phyloP scores from a whole-genome alignment of 2,329 filamentous ascomycete genomes.

The Teratosphaeria gauchensis region DNA sequence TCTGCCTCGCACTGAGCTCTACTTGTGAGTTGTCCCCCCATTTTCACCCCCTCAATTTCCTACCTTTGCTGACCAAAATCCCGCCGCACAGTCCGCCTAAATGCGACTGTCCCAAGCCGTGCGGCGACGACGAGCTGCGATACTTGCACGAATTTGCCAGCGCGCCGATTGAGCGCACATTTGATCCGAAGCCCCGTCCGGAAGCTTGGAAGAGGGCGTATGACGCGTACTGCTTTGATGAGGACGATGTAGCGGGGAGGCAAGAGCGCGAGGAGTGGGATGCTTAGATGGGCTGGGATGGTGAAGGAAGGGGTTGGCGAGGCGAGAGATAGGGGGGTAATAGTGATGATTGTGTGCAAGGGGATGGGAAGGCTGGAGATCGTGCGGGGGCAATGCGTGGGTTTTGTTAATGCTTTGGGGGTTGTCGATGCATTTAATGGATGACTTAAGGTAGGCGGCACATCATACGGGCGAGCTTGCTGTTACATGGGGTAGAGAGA shows the following conservation, averaged over 20 bases:
- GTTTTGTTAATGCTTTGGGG: no score
- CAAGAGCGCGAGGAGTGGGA: no score
- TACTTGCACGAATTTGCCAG: no score
- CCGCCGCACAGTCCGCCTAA: background rate
- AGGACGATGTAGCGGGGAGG: background rate
- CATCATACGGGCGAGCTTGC: background rate
- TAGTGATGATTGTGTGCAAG: background rate
- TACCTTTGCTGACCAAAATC: background rate
- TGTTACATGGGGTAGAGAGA: no score
- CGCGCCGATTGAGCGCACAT: background rate
- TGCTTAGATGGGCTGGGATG: background rate
- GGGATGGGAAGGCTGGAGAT: background rate
- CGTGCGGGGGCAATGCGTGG: background rate
- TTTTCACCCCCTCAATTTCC: background rate
- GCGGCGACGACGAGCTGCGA: background rate
- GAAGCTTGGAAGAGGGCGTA: background rate
- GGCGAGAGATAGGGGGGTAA: background rate
- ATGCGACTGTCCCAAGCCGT: background rate
- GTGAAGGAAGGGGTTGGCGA: background rate
- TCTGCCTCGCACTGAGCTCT: background rate
- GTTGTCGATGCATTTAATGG: no score
- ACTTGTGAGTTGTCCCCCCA: background rate
- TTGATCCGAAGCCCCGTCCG: background rate
- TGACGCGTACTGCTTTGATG: background rate
- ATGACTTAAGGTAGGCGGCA: background rate